phyloP scores from a whole-genome alignment of 2,329 filamentous ascomycete genomes.

The Periconia sp. region DNA sequence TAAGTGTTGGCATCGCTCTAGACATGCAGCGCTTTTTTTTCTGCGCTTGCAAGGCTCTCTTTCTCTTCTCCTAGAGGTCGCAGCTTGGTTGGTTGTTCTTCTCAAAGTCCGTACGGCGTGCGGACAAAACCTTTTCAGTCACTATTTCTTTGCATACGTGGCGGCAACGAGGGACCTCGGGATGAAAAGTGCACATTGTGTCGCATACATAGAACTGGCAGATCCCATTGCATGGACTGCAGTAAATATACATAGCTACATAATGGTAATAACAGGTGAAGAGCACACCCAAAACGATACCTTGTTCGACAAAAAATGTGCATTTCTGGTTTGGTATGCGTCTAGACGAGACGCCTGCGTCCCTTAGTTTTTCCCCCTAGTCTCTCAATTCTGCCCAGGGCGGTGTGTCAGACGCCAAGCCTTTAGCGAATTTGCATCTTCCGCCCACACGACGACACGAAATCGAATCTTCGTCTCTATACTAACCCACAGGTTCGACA shows the following conservation, averaged over 20 bases:
- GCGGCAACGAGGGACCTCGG: slow-evolving; percentile 32
- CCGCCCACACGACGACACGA: slow-evolving; percentile 24
- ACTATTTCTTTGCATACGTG: slow-evolving; percentile 18
- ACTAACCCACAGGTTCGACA: slow-evolving; percentile 36
- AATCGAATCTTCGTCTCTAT: slow-evolving; percentile 20
- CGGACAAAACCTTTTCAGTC: slow-evolving; percentile 15
- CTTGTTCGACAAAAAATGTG: no score
- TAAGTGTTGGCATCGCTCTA: slow-evolving; percentile 35
- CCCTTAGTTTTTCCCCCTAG: neutral
- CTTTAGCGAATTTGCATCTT: slow-evolving; percentile 10
- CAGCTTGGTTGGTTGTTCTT: slow-evolving; percentile 13
- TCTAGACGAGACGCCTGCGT: neutral
- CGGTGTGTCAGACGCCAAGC: slow-evolving; percentile 20
- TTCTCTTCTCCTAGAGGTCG: slow-evolving; percentile 7
- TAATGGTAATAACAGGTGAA: slow-evolving; percentile 34
- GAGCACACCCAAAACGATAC: neutral
- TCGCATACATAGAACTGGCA: slow-evolving; percentile 35
- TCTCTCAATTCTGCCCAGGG: slow-evolving; percentile 15
- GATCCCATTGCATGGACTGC: slow-evolving; percentile 22
- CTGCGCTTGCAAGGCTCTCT: slow-evolving; percentile 18
- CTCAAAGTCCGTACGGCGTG: slow-evolving; percentile 14
- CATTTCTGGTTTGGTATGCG: neutral
- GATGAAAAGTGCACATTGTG: slow-evolving; percentile 31
- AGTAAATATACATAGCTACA: slow-evolving; percentile 29
- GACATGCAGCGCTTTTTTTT: slow-evolving; percentile 31